These are phyloP conservation scores for Biscogniauxia mediterranea DNA, from an alignment of 2,329 filamentous ascomycete genomes.

Conservation along the genomic window DNA sequence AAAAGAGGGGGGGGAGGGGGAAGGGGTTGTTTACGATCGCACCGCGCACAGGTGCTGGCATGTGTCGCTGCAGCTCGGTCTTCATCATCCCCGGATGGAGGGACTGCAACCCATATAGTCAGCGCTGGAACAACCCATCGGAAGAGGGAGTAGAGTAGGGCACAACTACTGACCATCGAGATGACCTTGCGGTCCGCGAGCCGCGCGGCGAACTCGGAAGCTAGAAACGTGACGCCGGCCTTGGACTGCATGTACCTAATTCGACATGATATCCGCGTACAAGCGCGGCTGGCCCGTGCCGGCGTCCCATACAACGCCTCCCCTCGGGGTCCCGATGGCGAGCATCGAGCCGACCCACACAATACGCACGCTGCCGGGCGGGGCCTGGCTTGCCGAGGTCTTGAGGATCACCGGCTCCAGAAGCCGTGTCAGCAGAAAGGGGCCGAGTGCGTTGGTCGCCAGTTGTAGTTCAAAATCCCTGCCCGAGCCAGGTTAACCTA, in stretches of 20 bases:
- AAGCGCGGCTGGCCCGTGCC: neutral
- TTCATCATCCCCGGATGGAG: slow-evolving; percentile 14
- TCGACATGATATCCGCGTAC: slow-evolving; percentile 6
- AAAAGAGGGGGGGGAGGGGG: neutral
- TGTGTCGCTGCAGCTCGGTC: slow-evolving; percentile 14
- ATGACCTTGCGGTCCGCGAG: slow-evolving; percentile 7
- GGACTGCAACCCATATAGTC: neutral
- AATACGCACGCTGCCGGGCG: slow-evolving; percentile 3
- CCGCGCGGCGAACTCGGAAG: slow-evolving; percentile 7
- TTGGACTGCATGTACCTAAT: slow-evolving; percentile 15
- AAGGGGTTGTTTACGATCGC: slow-evolving; percentile 9
- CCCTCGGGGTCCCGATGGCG: slow-evolving; percentile 6
- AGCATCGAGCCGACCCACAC: slow-evolving; percentile 14
- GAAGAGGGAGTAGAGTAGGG: too few species aligned
- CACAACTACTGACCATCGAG: slow-evolving; percentile 4
- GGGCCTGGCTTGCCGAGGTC: neutral
- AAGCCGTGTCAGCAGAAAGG: slow-evolving; percentile 19
- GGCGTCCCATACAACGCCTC: slow-evolving; percentile 5
- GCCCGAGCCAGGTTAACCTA: neutral
- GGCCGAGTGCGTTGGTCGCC: slow-evolving; percentile 28
- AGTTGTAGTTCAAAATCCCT: slow-evolving; percentile 31
- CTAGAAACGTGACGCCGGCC: slow-evolving; percentile 8
- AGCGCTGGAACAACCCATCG: too few species aligned
- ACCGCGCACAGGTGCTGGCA: slow-evolving; percentile 5
- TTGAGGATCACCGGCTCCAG: slow-evolving; percentile 10